Evolutionary conservation across 768 basidiomycete genomes (phyloP).

Genomic region (Agrocybe praecox): DNA sequence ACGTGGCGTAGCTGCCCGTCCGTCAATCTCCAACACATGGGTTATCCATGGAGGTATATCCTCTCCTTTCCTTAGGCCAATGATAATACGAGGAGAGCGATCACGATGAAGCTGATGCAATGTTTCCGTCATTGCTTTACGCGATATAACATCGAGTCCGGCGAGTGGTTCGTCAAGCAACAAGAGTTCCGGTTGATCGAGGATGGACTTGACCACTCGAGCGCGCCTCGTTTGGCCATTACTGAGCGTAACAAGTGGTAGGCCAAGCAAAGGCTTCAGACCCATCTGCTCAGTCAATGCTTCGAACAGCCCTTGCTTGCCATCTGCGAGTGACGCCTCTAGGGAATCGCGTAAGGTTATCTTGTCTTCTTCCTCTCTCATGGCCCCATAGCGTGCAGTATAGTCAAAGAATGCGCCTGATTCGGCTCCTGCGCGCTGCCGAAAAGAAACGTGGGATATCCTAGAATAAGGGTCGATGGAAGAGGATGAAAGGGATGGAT

Average conservation of each 20-base stretch:
- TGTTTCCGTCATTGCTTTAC: slow-evolving; percentile 56
- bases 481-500: slow-evolving; percentile 62
- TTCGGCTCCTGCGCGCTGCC: slow-evolving; percentile 51
- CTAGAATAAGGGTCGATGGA: slow-evolving; percentile 48
- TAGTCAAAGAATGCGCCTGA: slow-evolving; percentile 89
- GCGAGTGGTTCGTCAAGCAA: slow-evolving; percentile 93
- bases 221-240: slow-evolving; percentile 93
- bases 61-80: slow-evolving; percentile 34
- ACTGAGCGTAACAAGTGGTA: slow-evolving; percentile 83
- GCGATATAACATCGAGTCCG: slow-evolving; percentile 69
- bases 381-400: slow-evolving; percentile 88
- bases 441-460: slow-evolving; percentile 66
- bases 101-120: slow-evolving; percentile 54
- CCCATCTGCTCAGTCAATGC: slow-evolving; percentile 57
- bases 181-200: slow-evolving; percentile 71
- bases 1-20: slow-evolving; percentile 3
- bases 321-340: slow-evolving; percentile 3
- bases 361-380: slow-evolving; percentile 78
- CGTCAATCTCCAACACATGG: slow-evolving; percentile 22
- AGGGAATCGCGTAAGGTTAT: slow-evolving; percentile 26
- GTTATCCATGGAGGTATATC: slow-evolving; percentile 26
- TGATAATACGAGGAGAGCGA: slow-evolving; percentile 58
- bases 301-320: slow-evolving; percentile 40
- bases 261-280: slow-evolving; percentile 66
- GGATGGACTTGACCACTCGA: slow-evolving; percentile 75